A percentile compares a stretch with the other conserved stretches of the same genome.
phyloP scores from a whole-genome alignment of 2,329 filamentous ascomycete species.

The Teratosphaeria epicoccoides region DNA sequence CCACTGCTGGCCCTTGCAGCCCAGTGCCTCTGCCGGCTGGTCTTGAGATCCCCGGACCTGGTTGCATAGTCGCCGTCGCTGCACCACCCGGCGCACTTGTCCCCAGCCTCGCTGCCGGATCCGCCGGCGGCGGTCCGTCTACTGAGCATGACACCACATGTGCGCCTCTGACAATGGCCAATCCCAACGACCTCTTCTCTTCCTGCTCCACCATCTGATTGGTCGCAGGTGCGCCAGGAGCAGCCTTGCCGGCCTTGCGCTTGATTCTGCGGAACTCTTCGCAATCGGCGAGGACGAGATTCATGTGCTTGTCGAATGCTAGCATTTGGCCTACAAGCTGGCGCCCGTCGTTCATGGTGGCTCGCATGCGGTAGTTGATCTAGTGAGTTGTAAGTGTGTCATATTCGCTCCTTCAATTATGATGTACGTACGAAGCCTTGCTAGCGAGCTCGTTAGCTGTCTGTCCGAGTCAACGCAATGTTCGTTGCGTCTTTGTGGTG shows the following conservation, averaged over 20 bases:
- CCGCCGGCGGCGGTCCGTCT: slow-evolving; percentile 88
- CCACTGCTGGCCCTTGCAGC: slow-evolving; percentile 77
- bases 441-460: slow-evolving; percentile 37
- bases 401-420: not conserved
- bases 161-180: slow-evolving; percentile 88
- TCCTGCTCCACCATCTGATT: slow-evolving; percentile 64
- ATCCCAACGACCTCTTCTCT: slow-evolving; percentile 92
- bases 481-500: slow-evolving; percentile 8
- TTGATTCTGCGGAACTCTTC: slow-evolving; percentile 94
- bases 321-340: slow-evolving; percentile 98
- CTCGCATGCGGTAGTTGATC: slow-evolving; percentile 99
- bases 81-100: slow-evolving; percentile 57
- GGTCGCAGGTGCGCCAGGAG: slow-evolving; percentile 48
- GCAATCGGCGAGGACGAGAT: slow-evolving; percentile 94
- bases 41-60: slow-evolving; percentile 81
- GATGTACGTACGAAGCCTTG: slow-evolving; percentile 51
- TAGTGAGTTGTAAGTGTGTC: slow-evolving; percentile 30
- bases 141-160: slow-evolving; percentile 92
- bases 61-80: slow-evolving; percentile 56
- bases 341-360: slow-evolving; percentile 86
- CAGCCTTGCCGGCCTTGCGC: slow-evolving; percentile 56
- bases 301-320: slow-evolving; percentile 99
- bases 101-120: slow-evolving; percentile 81
- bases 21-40: slow-evolving; percentile 81
- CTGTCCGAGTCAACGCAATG: slow-evolving; percentile 34